These are phyloP conservation scores for Funneliformis caledonium DNA, from an alignment of 371 early-diverging fungal species.

Conservation along the genomic window DNA sequence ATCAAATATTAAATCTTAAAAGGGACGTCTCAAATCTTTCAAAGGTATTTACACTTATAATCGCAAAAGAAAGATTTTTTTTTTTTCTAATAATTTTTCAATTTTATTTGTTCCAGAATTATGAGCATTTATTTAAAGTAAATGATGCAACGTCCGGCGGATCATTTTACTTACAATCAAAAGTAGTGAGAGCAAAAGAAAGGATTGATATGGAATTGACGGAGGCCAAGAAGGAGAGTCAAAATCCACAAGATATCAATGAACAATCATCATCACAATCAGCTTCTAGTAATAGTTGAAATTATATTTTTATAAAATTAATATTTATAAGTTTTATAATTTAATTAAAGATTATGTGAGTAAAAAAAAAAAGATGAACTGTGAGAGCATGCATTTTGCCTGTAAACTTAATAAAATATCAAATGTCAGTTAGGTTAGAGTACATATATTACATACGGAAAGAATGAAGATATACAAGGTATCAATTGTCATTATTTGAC, in stretches of 20 bases:
- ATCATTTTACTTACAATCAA: conserved; percentile 93
- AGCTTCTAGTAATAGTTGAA: too few species aligned
- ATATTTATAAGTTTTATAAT: too few species aligned
- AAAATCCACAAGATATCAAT: background rate
- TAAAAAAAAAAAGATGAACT: too few species aligned
- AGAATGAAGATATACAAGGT: too few species aligned
- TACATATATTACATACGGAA: too few species aligned
- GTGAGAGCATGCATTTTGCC: too few species aligned
- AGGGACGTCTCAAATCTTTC: conserved; percentile 66
- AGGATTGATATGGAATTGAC: conserved; percentile 41
- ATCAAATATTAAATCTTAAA: conserved; percentile 89
- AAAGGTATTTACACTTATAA: conserved; percentile 51
- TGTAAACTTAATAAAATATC: too few species aligned
- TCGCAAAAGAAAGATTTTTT: background rate
- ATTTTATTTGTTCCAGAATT: conserved; percentile 64
- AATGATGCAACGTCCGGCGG: conserved; percentile 91
- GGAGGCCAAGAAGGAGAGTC: conserved; percentile 7
- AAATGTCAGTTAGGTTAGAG: too few species aligned
- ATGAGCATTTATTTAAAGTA: conserved; percentile 84
- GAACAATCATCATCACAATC: too few species aligned
- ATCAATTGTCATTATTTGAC: too few species aligned
- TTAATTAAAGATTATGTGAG: too few species aligned
- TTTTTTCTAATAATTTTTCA: background rate
- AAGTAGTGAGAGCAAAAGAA: conserved; percentile 81
- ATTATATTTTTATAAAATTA: too few species aligned